Percentiles rank a stretch among this genome's conserved stretches.
These are phyloP conservation scores for Boletus patriciae DNA, from an alignment of 768 basidiomycete species.

Conservation along the genomic window DNA sequence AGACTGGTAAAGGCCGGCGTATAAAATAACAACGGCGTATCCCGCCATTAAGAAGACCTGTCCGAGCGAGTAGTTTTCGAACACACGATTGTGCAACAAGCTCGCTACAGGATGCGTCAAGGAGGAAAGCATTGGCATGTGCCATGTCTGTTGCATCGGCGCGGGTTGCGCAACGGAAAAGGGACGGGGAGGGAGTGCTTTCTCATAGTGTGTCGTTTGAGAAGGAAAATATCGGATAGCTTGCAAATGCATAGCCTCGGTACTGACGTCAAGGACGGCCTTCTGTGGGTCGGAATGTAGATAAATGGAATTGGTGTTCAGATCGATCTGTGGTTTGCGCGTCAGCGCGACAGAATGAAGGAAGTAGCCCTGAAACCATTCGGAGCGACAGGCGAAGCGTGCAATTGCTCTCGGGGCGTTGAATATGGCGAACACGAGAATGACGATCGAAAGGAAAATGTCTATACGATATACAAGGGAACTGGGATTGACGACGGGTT, in stretches of 20 bases:
- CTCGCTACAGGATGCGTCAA: slow-evolving; percentile 44
- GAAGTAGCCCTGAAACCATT: slow-evolving; percentile 54
- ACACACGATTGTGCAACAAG: slow-evolving; percentile 43
- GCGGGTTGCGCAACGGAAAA: not conserved
- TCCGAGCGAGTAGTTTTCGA: slow-evolving; percentile 51
- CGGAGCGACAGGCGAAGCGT: slow-evolving; percentile 48
- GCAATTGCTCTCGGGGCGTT: slow-evolving; percentile 50
- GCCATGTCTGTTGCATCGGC: slow-evolving; percentile 20
- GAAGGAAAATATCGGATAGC: not conserved
- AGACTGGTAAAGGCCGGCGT: slow-evolving; percentile 51
- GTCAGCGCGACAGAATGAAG: slow-evolving; percentile 29
- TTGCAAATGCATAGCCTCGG: slow-evolving; percentile 12
- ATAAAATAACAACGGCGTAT: slow-evolving; percentile 48
- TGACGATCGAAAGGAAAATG: slow-evolving; percentile 45
- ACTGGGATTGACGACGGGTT: not conserved
- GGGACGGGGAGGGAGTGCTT: slow-evolving; percentile 16
- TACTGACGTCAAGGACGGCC: slow-evolving; percentile 8
- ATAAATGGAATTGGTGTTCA: slow-evolving; percentile 17
- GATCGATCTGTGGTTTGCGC: slow-evolving; percentile 7
- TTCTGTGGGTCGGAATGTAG: slow-evolving; percentile 15
- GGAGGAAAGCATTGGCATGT: slow-evolving; percentile 40
- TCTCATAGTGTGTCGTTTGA: slow-evolving; percentile 10
- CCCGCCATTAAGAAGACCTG: slow-evolving; percentile 46
- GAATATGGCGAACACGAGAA: slow-evolving; percentile 41
- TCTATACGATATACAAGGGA: slow-evolving; percentile 40